Evolutionary conservation across 169 alveolate genomes (phyloP).

Genomic region (Cryptosporidium felis): DNA sequence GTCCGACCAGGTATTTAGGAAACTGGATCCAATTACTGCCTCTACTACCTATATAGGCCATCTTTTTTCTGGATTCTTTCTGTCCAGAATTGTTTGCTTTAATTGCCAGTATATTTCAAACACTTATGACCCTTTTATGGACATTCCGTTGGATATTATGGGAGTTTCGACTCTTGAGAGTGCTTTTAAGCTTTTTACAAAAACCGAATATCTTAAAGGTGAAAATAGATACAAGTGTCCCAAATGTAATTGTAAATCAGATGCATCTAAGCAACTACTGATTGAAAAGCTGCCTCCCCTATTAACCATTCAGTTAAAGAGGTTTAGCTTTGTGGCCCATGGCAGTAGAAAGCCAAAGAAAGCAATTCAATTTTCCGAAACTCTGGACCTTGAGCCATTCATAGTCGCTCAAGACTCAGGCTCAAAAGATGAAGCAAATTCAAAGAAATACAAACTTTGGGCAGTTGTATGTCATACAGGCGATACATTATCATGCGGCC

Average conservation of each 20-base stretch:
- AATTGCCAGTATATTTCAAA: constrained; percentile 70
- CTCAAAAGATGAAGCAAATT: neutral
- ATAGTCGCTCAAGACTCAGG: neutral
- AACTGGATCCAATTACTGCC: constrained; percentile 72
- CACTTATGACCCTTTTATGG: constrained; percentile 76
- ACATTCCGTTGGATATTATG: constrained; percentile 74
- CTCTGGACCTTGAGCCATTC: constrained; percentile 30
- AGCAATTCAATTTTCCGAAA: constrained; percentile 12
- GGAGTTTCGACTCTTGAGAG: constrained; percentile 74
- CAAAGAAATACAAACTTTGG: constrained; percentile 72
- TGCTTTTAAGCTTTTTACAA: constrained; percentile 73
- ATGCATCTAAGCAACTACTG: constrained; percentile 56
- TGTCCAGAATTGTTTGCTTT: constrained; percentile 73
- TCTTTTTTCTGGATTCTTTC: constrained; percentile 77
- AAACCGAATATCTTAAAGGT: constrained; percentile 73
- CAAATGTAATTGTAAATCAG: constrained; percentile 22
- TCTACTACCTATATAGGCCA: constrained; percentile 77
- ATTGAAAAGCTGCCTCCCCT: constrained; percentile 64
- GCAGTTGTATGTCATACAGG: constrained; percentile 80
- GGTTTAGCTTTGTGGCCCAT: constrained; percentile 60
- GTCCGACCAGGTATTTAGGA: constrained; percentile 50
- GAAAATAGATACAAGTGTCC: constrained; percentile 76
- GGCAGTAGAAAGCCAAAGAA: constrained; percentile 61
- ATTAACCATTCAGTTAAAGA: constrained; percentile 50
- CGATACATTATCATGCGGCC: constrained; percentile 75